Conservation (phyloP, 192 early-diverging fungal genomes). For the Entomortierella beljakovae region DNA sequence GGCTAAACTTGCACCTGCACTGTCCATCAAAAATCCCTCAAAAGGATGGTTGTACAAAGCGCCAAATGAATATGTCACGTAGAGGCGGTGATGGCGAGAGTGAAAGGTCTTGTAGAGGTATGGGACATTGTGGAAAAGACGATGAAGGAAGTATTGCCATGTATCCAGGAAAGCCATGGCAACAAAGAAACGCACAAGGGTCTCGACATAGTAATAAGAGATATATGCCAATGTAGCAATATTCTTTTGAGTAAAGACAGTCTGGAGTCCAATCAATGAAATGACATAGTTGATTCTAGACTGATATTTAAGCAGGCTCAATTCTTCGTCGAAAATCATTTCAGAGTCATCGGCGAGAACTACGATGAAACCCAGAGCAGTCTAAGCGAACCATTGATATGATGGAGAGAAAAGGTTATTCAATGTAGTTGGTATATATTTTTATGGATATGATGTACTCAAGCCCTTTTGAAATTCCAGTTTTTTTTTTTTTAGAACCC, state of each 20-base stretch:
- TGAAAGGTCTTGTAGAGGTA: constrained; percentile 82
- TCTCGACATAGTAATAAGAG: constrained; percentile 45
- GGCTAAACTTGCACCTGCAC: constrained; percentile 72
- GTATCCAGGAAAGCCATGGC: constrained; percentile 68
- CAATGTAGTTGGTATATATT: no score
- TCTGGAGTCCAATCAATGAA: constrained; percentile 25
- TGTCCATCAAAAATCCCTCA: constrained; percentile 83
- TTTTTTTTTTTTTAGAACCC: no score
- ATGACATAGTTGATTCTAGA: constrained; percentile 16
- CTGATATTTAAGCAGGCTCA: constrained; percentile 34
- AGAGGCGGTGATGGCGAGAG: constrained; percentile 79
- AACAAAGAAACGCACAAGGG: constrained; percentile 51
- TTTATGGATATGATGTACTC: no score
- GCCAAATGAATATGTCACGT: constrained; percentile 83
- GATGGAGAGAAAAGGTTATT: neutral
- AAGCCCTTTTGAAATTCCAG: no score
- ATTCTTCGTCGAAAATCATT: constrained; percentile 47
- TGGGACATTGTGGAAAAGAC: constrained; percentile 75
- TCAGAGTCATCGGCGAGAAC: constrained; percentile 50
- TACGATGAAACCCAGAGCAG: constrained; percentile 49
- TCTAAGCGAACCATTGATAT: constrained; percentile 12
- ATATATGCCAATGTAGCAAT: constrained; percentile 35
- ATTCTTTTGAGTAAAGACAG: constrained; percentile 10
- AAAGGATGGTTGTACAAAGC: constrained; percentile 88
- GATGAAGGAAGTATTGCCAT: constrained; percentile 80